A percentile compares a stretch with the other conserved stretches of the same genome.
Conservation (phyloP, 106 monocot genomes). For the Allium fistulosum region DNA sequence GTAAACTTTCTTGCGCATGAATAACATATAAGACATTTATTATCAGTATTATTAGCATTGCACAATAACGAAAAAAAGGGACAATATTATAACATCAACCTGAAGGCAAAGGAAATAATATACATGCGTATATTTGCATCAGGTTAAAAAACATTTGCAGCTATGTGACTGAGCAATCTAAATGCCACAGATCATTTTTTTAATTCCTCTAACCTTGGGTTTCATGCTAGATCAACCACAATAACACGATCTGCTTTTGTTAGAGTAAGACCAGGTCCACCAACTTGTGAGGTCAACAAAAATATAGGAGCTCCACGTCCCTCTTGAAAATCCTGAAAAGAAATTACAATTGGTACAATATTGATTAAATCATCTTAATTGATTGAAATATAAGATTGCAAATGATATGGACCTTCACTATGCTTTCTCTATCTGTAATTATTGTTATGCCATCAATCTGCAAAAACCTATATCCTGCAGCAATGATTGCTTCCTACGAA, state of each 20-base stretch:
- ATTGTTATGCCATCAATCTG: too few relatives aligned
- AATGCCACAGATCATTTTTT: background rate
- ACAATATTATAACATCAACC: background rate
- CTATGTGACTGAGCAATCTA: background rate
- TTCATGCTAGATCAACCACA: constrained; percentile 99
- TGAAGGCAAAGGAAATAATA: background rate
- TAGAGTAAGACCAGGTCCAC: constrained; percentile 95
- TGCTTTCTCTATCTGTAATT: constrained; percentile 82
- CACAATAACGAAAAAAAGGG: background rate
- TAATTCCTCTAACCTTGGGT: constrained; percentile 62
- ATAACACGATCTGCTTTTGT: constrained; percentile 96
- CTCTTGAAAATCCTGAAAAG: constrained; percentile 85
- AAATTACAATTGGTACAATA: constrained; percentile 5
- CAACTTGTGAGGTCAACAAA: constrained; percentile 92
- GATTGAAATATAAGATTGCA: background rate
- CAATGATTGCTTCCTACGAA: too few relatives aligned
- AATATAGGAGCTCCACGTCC: constrained; percentile 74
- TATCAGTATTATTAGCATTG: background rate
- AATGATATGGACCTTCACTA: constrained; percentile 50
- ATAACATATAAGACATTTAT: too few relatives aligned
- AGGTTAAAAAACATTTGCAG: background rate
- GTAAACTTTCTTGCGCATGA: too few relatives aligned
- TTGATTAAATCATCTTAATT: background rate
- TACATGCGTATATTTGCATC: too few relatives aligned
- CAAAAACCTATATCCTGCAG: too few relatives aligned